Evolutionary conservation across 31 red algal species (phyloP).

Genomic region (Odonthalia washingtoniensis): DNA sequence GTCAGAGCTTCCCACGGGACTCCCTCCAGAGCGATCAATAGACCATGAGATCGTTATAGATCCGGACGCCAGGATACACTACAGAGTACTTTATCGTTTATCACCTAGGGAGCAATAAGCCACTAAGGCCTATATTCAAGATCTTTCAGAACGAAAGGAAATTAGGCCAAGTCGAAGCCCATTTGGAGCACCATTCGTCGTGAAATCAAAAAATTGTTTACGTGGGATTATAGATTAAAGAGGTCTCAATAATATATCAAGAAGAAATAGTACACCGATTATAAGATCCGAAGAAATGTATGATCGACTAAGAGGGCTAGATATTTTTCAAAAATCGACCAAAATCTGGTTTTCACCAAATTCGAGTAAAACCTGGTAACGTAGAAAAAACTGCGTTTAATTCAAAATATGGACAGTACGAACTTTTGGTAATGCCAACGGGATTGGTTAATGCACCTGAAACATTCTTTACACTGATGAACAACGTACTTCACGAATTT

Average conservation of each 20-base stretch:
- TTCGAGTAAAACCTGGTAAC: not conserved
- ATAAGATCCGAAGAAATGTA: not conserved
- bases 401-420: slow-evolving; percentile 16
- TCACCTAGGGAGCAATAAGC: not conserved
- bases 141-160: not conserved
- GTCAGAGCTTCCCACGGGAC: not conserved
- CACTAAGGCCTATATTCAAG: not conserved
- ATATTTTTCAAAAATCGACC: not conserved
- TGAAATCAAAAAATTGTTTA: not conserved
- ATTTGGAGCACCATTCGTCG: slow-evolving; percentile 4
- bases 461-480: slow-evolving; percentile 16
- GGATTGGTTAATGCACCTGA: not conserved
- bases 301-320: not conserved
- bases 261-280: not conserved
- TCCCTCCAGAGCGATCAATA: not conserved
- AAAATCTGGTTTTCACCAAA: slow-evolving; percentile 19
- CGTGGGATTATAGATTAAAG: slow-evolving; percentile 17
- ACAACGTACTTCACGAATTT: not conserved
- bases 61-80: not conserved
- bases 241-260: not conserved
- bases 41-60: slow-evolving; percentile 13
- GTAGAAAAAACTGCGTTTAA: slow-evolving; percentile 26
- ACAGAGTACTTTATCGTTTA: not conserved
- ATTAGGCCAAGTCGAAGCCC: slow-evolving; percentile 6
- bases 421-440: not conserved